Percentiles rank a stretch among this genome's conserved stretches.
These are phyloP conservation scores for Nepenthes alata DNA, from an alignment of 179 eudicot genomes.

Conservation along the genomic window DNA sequence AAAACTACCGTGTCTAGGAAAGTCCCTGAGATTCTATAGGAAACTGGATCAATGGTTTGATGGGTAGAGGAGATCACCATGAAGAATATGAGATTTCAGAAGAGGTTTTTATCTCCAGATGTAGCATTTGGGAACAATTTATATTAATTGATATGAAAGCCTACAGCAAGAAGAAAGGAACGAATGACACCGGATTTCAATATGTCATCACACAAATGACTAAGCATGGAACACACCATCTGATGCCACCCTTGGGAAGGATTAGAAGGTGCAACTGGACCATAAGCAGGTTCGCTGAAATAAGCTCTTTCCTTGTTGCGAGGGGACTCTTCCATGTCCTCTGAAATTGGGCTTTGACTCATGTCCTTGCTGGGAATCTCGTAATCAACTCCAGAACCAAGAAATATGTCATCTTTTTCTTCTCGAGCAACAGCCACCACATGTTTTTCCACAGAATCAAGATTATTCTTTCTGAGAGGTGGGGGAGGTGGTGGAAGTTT, in stretches of 20 bases:
- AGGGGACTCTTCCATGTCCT: constrained; percentile 99
- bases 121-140: too few species aligned
- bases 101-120: too few species aligned
- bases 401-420: constrained; percentile 90
- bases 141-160: too few species aligned
- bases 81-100: too few species aligned
- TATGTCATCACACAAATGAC: background rate
- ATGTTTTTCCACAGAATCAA: constrained; percentile 46
- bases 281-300: constrained; percentile 72
- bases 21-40: too few species aligned
- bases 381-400: constrained; percentile 81
- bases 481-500: constrained; percentile 79
- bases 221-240: constrained; percentile 27
- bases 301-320: constrained; percentile 57
- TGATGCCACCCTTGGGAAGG: constrained; percentile 80
- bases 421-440: constrained; percentile 47
- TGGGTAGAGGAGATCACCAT: too few species aligned
- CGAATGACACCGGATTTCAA: background rate
- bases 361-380: constrained; percentile 63
- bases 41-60: too few species aligned
- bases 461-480: constrained; percentile 33
- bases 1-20: background rate
- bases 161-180: too few species aligned
- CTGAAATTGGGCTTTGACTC: constrained; percentile 85
- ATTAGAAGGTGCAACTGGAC: constrained; percentile 81